Base-by-base conservation (phyloP, 1,284 basidiomycete genomes). In the Naganishia liquefaciens region DNA sequence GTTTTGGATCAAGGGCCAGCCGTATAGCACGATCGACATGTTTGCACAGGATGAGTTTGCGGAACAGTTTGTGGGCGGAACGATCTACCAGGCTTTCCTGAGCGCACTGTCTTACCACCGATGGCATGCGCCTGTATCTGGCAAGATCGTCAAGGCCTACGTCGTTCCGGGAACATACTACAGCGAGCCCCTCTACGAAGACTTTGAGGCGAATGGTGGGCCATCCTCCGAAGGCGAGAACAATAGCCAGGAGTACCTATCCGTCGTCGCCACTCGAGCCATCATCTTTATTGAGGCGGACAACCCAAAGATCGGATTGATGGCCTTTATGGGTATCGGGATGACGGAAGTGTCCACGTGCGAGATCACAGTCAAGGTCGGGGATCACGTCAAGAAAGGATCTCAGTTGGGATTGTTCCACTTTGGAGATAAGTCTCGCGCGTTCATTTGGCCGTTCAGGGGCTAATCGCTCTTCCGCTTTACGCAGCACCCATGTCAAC, bases 321-420 rank as follows among this genome's bases (percentile, higher is more conserved):
- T 84, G 72, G 80, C 79, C 53, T 82, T 85, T 70, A 76, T 85
- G 10, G 82, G 73, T 0, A 78, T 86, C 27, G 84, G 85, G 0
- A 84, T 86, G 84, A 78, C 76, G 0, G 84, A 86, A 71, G 80
- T 85, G 0, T 85, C 84, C n/a, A 84, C 83, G 9, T 83, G 81
- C 60, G 80, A 81, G 47, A 75, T 74, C 27, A 76, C 73, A 1
- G 76, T 79, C 37, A 76, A 76, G 65, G 73, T 69, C 28, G 77
- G 76, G 6, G 67, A 77, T 23, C 64, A 71, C 37, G 70, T 84
- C 15, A 76, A 76, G 63, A 82, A 82, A 70, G 82, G 84, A 1
- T 80, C 83, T 28, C 70, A 84, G 68, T 43, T 82, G 5, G 83
- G 83, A 11, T 80, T 79, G 80, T 84, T 84, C 77, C 82, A 81